phyloP scores from a whole-genome alignment of 495 filamentous ascomycete species.

The Penicillium simplicissimum region DNA sequence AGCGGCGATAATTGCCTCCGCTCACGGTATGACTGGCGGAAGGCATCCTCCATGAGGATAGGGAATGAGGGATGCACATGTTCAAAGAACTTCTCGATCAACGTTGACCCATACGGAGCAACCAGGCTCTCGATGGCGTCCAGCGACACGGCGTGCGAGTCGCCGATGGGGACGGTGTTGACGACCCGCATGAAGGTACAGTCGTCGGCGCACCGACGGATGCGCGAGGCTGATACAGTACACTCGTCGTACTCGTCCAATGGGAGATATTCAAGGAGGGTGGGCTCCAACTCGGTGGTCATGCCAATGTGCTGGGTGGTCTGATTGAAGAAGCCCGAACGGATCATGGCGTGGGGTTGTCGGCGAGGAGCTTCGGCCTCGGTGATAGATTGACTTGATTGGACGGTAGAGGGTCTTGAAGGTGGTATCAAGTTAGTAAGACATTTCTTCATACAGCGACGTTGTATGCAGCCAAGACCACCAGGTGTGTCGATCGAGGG shows the following conservation, averaged over 20 bases:
- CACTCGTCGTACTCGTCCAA: conserved; percentile 46
- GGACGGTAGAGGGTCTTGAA: conserved; percentile 33
- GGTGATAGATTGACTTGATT: conserved; percentile 13
- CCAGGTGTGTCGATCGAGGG: no score
- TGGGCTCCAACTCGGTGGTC: conserved; percentile 55
- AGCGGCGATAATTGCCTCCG: conserved; percentile 79
- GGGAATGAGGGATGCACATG: conserved; percentile 89
- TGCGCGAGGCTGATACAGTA: conserved; percentile 40
- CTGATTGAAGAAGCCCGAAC: conserved; percentile 46
- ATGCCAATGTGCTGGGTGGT: conserved; percentile 54
- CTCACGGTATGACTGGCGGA: conserved; percentile 81
- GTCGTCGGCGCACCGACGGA: conserved; percentile 77
- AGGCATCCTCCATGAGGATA: conserved; percentile 83
- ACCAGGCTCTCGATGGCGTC: conserved; percentile 83
- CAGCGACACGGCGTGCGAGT: conserved; percentile 59
- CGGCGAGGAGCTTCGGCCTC: conserved; percentile 33
- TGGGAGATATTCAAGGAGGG: conserved; percentile 48
- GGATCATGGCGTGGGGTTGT: conserved; percentile 32
- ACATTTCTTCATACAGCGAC: background rate
- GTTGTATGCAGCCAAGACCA: no score
- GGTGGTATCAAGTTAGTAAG: background rate
- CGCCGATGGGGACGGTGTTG: conserved; percentile 35
- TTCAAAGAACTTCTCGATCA: conserved; percentile 86
- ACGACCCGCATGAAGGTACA: conserved; percentile 77
- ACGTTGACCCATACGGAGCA: conserved; percentile 72